Evolutionary conservation across 768 basidiomycete genomes (phyloP), one percentile per base, ranked within the genome.

Genomic region (Trametes cingulata): DNA sequence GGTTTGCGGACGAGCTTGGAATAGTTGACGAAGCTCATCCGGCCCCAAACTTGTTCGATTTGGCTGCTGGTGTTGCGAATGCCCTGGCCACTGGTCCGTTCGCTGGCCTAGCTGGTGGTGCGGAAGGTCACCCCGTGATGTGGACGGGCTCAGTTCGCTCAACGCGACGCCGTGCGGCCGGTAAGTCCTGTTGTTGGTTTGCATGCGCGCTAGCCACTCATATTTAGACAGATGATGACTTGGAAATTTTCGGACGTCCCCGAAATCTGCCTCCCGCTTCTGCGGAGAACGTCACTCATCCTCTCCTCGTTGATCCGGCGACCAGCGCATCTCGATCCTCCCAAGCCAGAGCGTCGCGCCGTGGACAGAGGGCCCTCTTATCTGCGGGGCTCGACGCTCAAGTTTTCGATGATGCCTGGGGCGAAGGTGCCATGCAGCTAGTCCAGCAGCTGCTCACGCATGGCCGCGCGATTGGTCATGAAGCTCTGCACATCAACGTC

Each of bases 361-460:
- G 85, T 45, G 71, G 82, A 1, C 85, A 85, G 42, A 82, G 88
- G 35, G 61, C 66, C 57, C 77, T 83, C 48, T 74, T 82, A 45
- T 77, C 80, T 15, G 80, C 75, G 47, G 29, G 37, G 5, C 52
- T 63, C 37, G 73, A 65, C 60, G 72, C 72, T 40, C 67, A 71
- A 39, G 87, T 90, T 46, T 77, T 97, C 42, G 88, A 93, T 61
- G 85, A 88, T 59, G 84, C 93, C 55, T 85, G 95, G 55, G 91
- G 91, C 0, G 85, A 85, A 10, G 89, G 90, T 24, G 90, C 90
- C 8, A 80, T 88, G 17, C 93, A 95, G 67, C 77, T 95, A 25
- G 82, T 97, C 66, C 90, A 95, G 55, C 89, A 93, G 47, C 81
- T 96, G 46, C 83, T 95, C 65, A 78, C 83, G 49, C 84, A 84